These are phyloP conservation scores for Sarcodon aspratus DNA, from an alignment of 768 basidiomycete species.

Conservation along the genomic window DNA sequence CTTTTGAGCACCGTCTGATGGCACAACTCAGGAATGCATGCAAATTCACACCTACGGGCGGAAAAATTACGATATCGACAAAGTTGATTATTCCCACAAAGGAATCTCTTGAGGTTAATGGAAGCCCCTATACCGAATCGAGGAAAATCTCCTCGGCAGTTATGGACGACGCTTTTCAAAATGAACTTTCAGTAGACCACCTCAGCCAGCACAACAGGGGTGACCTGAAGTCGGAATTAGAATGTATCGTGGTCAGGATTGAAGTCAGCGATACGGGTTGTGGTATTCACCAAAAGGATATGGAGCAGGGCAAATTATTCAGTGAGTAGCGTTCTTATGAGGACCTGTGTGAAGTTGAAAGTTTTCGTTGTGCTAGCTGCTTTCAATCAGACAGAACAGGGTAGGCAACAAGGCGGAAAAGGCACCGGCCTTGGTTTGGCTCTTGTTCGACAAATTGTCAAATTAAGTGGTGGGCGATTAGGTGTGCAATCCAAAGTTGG, in stretches of 20 bases:
- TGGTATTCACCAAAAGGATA: constrained; percentile 54
- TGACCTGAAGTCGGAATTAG: constrained; percentile 30
- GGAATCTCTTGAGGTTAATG: neutral
- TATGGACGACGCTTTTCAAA: neutral
- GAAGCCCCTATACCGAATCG: neutral
- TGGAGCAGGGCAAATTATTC: constrained; percentile 60
- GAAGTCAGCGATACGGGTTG: constrained; percentile 73
- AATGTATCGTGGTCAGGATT: constrained; percentile 72
- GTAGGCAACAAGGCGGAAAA: constrained; percentile 56
- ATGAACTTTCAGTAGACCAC: constrained; percentile 15
- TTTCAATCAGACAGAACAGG: constrained; percentile 72
- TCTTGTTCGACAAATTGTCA: constrained; percentile 41
- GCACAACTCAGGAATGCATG: constrained; percentile 48
- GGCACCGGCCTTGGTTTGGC: constrained; percentile 44
- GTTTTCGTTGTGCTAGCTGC: constrained; percentile 33
- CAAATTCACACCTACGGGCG: constrained; percentile 68
- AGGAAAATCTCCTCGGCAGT: neutral
- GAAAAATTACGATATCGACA: constrained; percentile 57
- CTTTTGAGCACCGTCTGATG: neutral
- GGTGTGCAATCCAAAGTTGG: constrained; percentile 32
- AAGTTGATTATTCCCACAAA: constrained; percentile 32
- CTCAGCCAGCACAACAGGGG: constrained; percentile 41
- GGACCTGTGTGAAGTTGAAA: neutral
- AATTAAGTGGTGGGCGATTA: constrained; percentile 34
- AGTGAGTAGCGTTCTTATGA: constrained; percentile 28